Evolutionary conservation across 164 flowering plant genomes (phyloP), one percentile per base, ranked within the genome.

Genomic region (Santalum album): DNA sequence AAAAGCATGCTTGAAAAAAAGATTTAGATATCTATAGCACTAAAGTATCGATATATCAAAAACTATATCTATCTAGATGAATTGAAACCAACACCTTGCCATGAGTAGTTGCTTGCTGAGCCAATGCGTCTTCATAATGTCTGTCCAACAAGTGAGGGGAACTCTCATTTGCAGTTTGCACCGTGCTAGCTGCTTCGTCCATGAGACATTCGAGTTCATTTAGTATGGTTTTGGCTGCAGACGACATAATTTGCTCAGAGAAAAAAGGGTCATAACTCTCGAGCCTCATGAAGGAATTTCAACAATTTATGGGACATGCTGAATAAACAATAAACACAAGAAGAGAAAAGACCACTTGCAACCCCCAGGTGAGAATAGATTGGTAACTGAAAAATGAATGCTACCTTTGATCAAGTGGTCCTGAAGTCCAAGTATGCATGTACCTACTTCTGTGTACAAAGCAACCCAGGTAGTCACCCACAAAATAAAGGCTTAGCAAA

Each of bases 331-430:
- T n/a, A n/a, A n/a, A n/a, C n/a, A n/a, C n/a, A n/a, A n/a, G n/a
- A n/a, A n/a, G n/a, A n/a, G n/a, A n/a, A n/a, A n/a, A n/a, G n/a
- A n/a, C n/a, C n/a, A n/a, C n/a, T n/a, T n/a, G n/a, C n/a, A n/a
- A n/a, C n/a, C n/a, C n/a, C n/a, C n/a, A n/a, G n/a, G n/a, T n/a
- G n/a, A n/a, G n/a, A n/a, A n/a, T n/a, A n/a, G n/a, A n/a, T n/a
- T n/a, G n/a, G n/a, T n/a, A n/a, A n/a, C n/a, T n/a, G n/a, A n/a
- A n/a, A n/a, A n/a, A n/a, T n/a, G n/a, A n/a, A n/a, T 22, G 12
- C 25, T 68, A 85, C 92, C 84, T 80, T 71, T 63, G 51, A 25
- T 55, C 47, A 78, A 20, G 62, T 77, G 59, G 40, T 82, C 72
- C 43, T 34, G 57, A 54, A 82, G 83, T 66, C 86, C 92, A 25